Base-by-base conservation (phyloP, 2,329 filamentous ascomycete species). In the Diaporthe sp. region DNA sequence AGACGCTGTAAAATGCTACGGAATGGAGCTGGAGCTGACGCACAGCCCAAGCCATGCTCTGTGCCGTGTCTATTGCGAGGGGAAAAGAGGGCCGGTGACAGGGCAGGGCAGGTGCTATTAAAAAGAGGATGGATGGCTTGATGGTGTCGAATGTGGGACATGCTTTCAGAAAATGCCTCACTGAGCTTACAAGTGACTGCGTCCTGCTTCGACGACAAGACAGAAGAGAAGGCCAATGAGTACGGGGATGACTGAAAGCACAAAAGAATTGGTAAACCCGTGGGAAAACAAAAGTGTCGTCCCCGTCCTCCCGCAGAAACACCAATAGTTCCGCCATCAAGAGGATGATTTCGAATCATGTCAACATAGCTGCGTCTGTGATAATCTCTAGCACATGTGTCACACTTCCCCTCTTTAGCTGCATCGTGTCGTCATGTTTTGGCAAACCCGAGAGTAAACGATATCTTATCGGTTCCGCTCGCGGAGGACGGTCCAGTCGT, bases 381-480 rank as follows among this genome's bases (percentile, higher is more conserved):
- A 17, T 15, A 25, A n/a, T n/a, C 12, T 17, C 31, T n/a, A 3
- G 7, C 15, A n/a, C 15, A 20, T 17, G 31, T 68, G 47, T 53
- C 10, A 39, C 65, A 20, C 20, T 53, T 53, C 65, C 65, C 47
- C 65, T 68, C 47, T 68, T 53, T 53, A 28, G 47, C 31, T 39
- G 31, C 31, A 17, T 31, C 22, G 47, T 53, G 65, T 68, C 65
- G 65, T 68, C 63, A 68, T 68, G 31, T 51, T 5, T 17, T 28
- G 22, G 13, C 1, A 28, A 37, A 39, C 12, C 34, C 22, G 25
- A 28, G 17, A 68, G 31, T 53, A 28, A 68, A 68, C n/a, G 20
- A 68, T 68, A 68, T 63, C 60, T 63, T 63, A 53, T 68, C 47
- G 17, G 13, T 53, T 28, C 65, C 31, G 47, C 47, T 68, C 22